Evolutionary conservation across 306 rosid genomes (phyloP), one percentile per base, ranked within the genome.

Genomic region (Rosa rugosa): DNA sequence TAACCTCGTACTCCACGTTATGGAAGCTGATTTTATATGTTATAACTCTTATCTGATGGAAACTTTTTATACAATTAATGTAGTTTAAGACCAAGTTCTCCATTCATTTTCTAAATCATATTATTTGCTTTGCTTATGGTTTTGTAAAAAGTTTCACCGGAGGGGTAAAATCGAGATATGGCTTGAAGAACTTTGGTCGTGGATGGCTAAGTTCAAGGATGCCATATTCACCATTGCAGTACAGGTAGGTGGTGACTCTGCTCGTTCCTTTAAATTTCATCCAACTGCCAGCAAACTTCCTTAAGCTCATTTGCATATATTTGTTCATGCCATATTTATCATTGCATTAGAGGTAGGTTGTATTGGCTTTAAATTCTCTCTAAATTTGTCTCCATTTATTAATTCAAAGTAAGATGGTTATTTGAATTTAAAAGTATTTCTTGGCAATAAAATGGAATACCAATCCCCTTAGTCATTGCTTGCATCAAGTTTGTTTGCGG

Each of bases 101-200:
- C 50, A 47, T 13, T 42, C 46, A 8, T 36, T 50, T 77, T 76
- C 44, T 16, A n/a, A 71, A 66, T 63, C 73, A 54, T 70, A 44
- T 82, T 71, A 56, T 57, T 56, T 60, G 77, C 25, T 69, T 72
- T 77, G 47, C 57, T 79, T 72, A 57, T 71, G 68, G 41, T 77
- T 46, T 63, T 81, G 77, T 12, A 78, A 45, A 60, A 84, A 95
- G 99, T 90, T 87, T 79, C 92, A 88, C 74, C 94, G 83, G 47
- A 77, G 85, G 47, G 98, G 97, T 78, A 91, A 90, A 90, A 84
- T 95, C 77, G 99, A 95, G 87, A 93, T 95, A 86, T 91, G 99
- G 99, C 86, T 93, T 76, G 99, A 95, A 87, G 99, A 93, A 85
- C 86, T 90, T 79, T 95, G 99, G 99, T 87, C 79, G 83, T 88